These are phyloP conservation scores for Fusarium floridanum DNA, from an alignment of 2,329 filamentous ascomycete species.

Conservation along the genomic window DNA sequence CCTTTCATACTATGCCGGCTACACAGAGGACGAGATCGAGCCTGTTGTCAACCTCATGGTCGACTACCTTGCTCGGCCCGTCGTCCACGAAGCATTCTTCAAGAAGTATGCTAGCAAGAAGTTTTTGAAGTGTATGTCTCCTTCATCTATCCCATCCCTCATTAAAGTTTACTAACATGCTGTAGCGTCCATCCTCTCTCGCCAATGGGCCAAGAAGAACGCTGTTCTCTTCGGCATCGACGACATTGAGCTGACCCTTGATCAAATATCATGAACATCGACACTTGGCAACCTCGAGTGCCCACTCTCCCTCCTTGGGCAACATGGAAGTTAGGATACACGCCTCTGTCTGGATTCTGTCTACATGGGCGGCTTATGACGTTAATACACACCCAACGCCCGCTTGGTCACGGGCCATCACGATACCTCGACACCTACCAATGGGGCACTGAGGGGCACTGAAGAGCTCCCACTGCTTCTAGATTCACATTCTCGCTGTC, in stretches of 20 bases:
- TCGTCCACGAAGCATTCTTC: constrained; percentile 97
- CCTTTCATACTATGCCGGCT: constrained; percentile 90
- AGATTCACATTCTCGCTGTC: constrained; percentile 49
- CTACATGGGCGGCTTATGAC: constrained; percentile 48
- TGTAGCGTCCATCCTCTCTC: constrained; percentile 88
- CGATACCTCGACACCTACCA: constrained; percentile 38
- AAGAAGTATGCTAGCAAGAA: constrained; percentile 99
- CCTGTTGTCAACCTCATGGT: constrained; percentile 95
- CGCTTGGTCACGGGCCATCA: constrained; percentile 42
- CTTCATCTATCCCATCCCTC: background rate
- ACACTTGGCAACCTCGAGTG: constrained; percentile 26
- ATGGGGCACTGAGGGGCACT: constrained; percentile 27
- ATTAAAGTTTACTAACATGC: constrained; percentile 29
- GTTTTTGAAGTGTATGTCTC: constrained; percentile 91
- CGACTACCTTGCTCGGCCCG: constrained; percentile 91
- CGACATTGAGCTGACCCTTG: constrained; percentile 63
- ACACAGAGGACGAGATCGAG: constrained; percentile 91
- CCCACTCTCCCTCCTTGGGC: constrained; percentile 26
- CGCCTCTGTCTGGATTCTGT: constrained; percentile 49
- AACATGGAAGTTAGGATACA: constrained; percentile 47
- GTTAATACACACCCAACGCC: constrained; percentile 50
- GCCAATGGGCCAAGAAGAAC: constrained; percentile 93
- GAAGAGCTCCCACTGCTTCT: constrained; percentile 32
- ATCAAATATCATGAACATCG: constrained; percentile 57
- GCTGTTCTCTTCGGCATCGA: constrained; percentile 67